Base-by-base conservation (phyloP, 192 early-diverging fungal genomes). In the Coemansia sp. region DNA sequence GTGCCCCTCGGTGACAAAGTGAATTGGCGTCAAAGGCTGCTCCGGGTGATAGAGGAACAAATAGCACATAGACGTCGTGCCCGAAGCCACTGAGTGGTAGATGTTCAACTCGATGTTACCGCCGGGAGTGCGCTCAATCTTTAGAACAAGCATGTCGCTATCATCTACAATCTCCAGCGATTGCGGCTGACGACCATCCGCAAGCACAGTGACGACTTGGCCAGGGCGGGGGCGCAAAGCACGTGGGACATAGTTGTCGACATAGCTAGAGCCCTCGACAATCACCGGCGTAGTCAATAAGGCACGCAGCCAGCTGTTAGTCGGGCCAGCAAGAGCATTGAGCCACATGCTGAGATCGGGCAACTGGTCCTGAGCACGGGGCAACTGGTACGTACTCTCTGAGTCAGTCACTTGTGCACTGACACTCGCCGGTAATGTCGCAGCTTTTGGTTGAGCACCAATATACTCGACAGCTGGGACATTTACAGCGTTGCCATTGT, bases 381-480 rank as follows among this genome's bases (percentile, higher is more conserved):
- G 63, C 14, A 74, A 19, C 13, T 32, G 19, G 26, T 64, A 64
- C 3, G 58, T 33, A n/a, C 62, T 62, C 19, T 3, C 21, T 7
- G 30, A 33, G 19, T 35, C 58, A 14, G 39, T 32, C 16, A 50
- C 19, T 21, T 23, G 47, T 8, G 32, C 58, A 1, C 4, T 50
- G 50, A 74, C 42, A n/a, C 13, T n/a, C 0, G 11, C 37, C 21
- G 55, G 52, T 40, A 70, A 52, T 1, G 35, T 2, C 5, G 13
- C 23, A 4, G 37, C 19, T 38, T 46, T 11, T 4, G 46, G n/a
- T 2, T 65, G 33, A 37, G 47, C 28, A 0, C 62, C 91, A 66
- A 95, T 82, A 75, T 90, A 93, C 67, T 95, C 92, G 55, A 91
- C 87, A 19, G 87, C 68, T 14, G 95, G 93, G 57, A 98, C 90